Base-by-base conservation (phyloP, 2,329 filamentous ascomycete species). In the Microcyclosporella mali region DNA sequence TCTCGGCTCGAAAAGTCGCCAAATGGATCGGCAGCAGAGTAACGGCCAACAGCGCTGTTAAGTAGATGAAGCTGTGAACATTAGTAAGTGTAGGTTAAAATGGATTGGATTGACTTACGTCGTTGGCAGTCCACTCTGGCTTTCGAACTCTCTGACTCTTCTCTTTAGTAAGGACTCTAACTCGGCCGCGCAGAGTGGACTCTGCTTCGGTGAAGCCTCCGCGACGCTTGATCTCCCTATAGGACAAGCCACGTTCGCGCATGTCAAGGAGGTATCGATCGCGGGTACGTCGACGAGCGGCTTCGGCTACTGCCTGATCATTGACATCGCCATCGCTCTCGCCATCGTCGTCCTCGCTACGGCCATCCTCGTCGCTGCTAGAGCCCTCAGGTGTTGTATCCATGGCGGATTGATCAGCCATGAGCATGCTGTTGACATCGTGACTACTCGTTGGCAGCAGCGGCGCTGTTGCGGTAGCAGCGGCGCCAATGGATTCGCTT, bases 151-250 rank as follows among this genome's bases (percentile, higher is more conserved):
- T 70, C 43, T 78, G 71, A 27, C 74, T 69, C 53, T 78, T 78
- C 10, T 66, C 64, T 66, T 85, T 86, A 6, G 78, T 85, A 54
- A 87, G 61, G 2, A 74, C 78, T 3, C 84, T 71, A 52, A 76
- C 79, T 0, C 83, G 74, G 0, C 85, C 85, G 11, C 85, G 74
- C 29, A 89, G 69, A 0, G 85, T 88, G 9, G 82, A 84, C 63
- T 86, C 83, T 1, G 82, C 79, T 54, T 85, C 81, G 0, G 63
- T 37, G 50, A 82, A 82, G 1, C 69, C 65, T 11, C 80, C 77
- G 14, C 65, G 56, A 6, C 58, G 53, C 29, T 74, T 74, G 55
- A 87, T 86, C 45, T 83, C 72, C 41, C 72, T 75, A 64, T 86
- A 88, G 0, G 81, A 78, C 66, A 77, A 66, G 2, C 81, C 81